Conservation (phyloP, 2,329 filamentous ascomycete species). For the Ilyonectria sp. region DNA sequence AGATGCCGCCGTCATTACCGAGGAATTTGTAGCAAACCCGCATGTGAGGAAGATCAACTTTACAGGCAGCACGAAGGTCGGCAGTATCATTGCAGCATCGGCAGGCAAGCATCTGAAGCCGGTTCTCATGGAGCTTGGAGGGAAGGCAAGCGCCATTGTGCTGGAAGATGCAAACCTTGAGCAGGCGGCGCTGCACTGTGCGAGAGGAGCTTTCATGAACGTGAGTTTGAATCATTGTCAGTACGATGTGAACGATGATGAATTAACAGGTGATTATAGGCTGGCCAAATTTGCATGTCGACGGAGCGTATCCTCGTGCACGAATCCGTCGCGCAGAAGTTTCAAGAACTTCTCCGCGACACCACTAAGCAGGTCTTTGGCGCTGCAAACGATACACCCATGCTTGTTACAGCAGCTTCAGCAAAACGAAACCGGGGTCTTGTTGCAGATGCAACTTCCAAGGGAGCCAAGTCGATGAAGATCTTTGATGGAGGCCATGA, state of each 20-base stretch:
- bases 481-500: constrained; percentile 14
- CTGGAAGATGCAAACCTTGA: constrained; percentile 84
- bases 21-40: constrained; percentile 75
- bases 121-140: constrained; percentile 83
- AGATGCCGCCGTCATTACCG: constrained; percentile 77
- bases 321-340: constrained; percentile 19
- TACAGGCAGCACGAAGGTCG: constrained; percentile 82
- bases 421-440: constrained; percentile 25
- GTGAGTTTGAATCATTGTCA: neutral
- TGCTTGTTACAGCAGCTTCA: constrained; percentile 20
- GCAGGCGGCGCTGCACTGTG: constrained; percentile 77
- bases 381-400: constrained; percentile 13
- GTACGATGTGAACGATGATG: neutral
- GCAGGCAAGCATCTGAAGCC: constrained; percentile 85
- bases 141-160: constrained; percentile 84
- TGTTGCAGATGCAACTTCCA: constrained; percentile 22
- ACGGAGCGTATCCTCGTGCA: constrained; percentile 58
- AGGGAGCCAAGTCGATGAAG: constrained; percentile 20
- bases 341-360: constrained; percentile 13
- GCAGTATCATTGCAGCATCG: constrained; percentile 77
- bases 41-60: constrained; percentile 86
- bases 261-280: constrained; percentile 8
- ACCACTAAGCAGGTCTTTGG: constrained; percentile 21
- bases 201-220: constrained; percentile 45
- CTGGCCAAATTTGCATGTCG: constrained; percentile 87